Base-by-base conservation (phyloP, 495 filamentous ascomycete species). In the Talaromyces borbonicus region DNA sequence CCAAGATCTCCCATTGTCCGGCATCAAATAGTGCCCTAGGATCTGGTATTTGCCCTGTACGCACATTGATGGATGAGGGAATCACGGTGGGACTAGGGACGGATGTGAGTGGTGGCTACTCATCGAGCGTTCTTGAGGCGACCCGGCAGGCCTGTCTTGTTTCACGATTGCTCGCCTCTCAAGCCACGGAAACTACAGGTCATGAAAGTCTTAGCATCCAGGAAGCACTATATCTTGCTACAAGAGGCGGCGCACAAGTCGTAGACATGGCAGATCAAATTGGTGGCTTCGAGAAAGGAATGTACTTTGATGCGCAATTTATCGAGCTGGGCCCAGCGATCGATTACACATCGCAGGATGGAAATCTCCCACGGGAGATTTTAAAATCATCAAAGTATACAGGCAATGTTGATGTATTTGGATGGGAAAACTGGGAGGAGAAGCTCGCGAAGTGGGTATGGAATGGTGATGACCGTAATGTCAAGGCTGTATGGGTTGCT, bases 51-150 rank as follows among this genome's bases (percentile, higher is more conserved):
- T 83, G 83, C 4, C 77, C 72, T 12, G 82, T 98, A 0, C 69
- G 90, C 14, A 65, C 68, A 52, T 58, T 94, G 46, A 62, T 94
- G n/a, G 73, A 88, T 18, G 71, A 70, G 29, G 87, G 87, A 0
- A 67, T 98, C 32, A 74, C 72, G 0, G 78, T 93, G 4, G 92
- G 92, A 0, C 62, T 98, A 0, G 92, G 92, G 0, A 97, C 89
- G 0, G 92, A 98, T 59, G 75, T 95, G 8, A 83, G 76, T 52
- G 92, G 90, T 8, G 92, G 92, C 8, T 96, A 88, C 53, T 83
- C 75, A 30, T 68, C 81, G 4, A 83, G 76, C 54, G 74, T 97
- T 12, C 72, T 97, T 0, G 84, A 88, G 48, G 80, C 83, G n/a
- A 81, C 77, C 30, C 63, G 88, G 19, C 84, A 90, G 54, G 87